Conservation (phyloP, 495 filamentous ascomycete genomes). For the Aspergillus wentii region DNA sequence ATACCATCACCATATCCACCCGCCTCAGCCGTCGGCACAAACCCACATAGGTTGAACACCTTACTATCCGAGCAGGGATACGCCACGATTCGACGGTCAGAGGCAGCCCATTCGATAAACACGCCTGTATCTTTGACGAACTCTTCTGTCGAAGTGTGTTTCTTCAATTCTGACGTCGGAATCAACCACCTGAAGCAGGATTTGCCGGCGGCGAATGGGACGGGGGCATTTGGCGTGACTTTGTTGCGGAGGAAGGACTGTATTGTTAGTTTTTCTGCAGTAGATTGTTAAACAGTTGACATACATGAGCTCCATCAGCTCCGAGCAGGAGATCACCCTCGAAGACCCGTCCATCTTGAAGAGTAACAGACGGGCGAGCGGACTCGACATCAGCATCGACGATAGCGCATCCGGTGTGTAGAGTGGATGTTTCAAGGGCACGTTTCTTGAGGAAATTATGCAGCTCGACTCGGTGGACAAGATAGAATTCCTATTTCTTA, state of each 20-base stretch:
- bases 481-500: slow-evolving; percentile 23
- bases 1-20: slow-evolving; percentile 12
- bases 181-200: slow-evolving; percentile 25
- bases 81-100: slow-evolving; percentile 19
- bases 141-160: slow-evolving; percentile 6
- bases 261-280: not conserved
- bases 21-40: slow-evolving; percentile 16
- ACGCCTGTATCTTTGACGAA: slow-evolving; percentile 14
- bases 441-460: slow-evolving; percentile 40
- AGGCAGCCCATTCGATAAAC: slow-evolving; percentile 22
- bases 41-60: slow-evolving; percentile 21
- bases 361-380: slow-evolving; percentile 32
- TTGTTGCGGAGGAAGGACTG: slow-evolving; percentile 19
- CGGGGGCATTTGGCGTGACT: slow-evolving; percentile 14
- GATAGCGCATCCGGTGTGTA: slow-evolving; percentile 49
- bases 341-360: slow-evolving; percentile 43
- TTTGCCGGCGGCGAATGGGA: slow-evolving; percentile 18
- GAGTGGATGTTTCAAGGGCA: slow-evolving; percentile 31
- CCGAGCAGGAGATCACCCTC: slow-evolving; percentile 55
- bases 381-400: slow-evolving; percentile 39
- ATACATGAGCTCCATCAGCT: slow-evolving; percentile 50
- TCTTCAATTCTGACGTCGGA: slow-evolving; percentile 10
- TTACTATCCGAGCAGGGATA: slow-evolving; percentile 26
- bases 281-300: not conserved
- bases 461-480: slow-evolving; percentile 51